Evolutionary conservation across 1,284 basidiomycete species (phyloP).

Genomic region (Microbotryum intermedium): DNA sequence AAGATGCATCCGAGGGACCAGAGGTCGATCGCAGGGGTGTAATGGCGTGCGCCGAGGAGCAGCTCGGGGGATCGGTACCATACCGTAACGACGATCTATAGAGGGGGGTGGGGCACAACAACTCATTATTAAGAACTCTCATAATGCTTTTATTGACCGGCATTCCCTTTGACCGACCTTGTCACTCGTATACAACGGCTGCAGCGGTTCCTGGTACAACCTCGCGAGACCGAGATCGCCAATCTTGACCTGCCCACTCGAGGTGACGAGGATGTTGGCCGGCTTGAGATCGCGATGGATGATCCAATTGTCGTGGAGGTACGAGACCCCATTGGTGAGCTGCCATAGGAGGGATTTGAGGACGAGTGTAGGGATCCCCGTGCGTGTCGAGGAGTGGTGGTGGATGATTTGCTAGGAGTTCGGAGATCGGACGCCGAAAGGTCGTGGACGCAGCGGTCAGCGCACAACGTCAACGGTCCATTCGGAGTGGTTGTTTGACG

Average conservation of each 20-base stretch:
- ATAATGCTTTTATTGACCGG: too few species aligned
- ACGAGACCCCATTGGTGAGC: constrained; percentile 88
- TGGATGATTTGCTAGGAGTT: constrained; percentile 89
- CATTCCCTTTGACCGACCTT: constrained; percentile 53
- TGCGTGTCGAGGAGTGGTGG: constrained; percentile 83
- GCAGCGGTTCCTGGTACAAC: constrained; percentile 72
- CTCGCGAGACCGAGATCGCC: constrained; percentile 93
- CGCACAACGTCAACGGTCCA: background rate
- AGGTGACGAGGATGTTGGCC: constrained; percentile 93
- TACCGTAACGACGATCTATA: constrained; percentile 80
- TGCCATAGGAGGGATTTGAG: constrained; percentile 92
- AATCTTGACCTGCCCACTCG: constrained; percentile 85
- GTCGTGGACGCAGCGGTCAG: too few species aligned
- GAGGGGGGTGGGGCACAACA: background rate
- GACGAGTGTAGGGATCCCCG: constrained; percentile 61
- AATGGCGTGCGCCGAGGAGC: constrained; percentile 88
- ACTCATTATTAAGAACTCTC: background rate
- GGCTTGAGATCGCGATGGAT: constrained; percentile 96
- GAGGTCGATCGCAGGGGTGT: constrained; percentile 87
- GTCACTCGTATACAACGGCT: constrained; percentile 68
- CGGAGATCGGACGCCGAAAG: background rate
- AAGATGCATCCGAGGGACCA: constrained; percentile 98
- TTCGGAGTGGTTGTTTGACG: constrained; percentile 38
- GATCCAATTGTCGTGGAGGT: constrained; percentile 90
- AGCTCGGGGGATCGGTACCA: constrained; percentile 98